Base-by-base conservation (phyloP, 352 stramenopile species). In the Globisporangium rhizosaccharum region DNA sequence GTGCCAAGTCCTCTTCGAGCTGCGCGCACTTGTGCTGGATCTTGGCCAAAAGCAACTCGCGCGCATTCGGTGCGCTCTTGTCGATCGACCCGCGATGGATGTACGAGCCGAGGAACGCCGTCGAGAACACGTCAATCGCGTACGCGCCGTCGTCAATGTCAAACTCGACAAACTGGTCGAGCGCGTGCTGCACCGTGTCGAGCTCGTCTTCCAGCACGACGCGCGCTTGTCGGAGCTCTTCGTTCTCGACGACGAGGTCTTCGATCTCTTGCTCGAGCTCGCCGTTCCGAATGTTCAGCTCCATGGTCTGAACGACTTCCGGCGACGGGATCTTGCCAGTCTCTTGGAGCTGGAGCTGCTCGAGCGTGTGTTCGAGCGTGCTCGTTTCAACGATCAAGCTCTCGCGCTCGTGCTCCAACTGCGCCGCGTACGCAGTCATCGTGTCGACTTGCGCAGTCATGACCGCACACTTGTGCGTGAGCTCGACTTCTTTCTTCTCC, bases 171-270 rank as follows among this genome's bases (percentile, higher is more conserved):
- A 82, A 85, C 41, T 76, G 62, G 50, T 90, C 77, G 46, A 92
- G 59, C 28, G 90, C 77, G 44, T 76, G 82, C 56, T 90, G 79
- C 18, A 90, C 50, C 2, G 36, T 41, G 58, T 91, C 79, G n/a
- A 89, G 47, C 0, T 66, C 65, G 46, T 81, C 77, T 52, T 93
- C 76, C 12, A 88, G 75, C 44, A 75, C 62, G 10, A 68, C 56
- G 8, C 79, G 71, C 46, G 73, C 62, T 50, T 76, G 55, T 11
- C 80, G 77, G 18, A 93, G 60, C 33, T 79, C 63, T 46, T 89
- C 79, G 37, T 93, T 92, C 56, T 91, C 82, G 6, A 73, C 68
- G 28, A 89, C 82, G 47, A 90, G 73, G 7, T 90, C 81, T 0
- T 57, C 72, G 11, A 93, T 85, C 54, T 93, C 82, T 23, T 89